Base-by-base conservation (phyloP, 495 filamentous ascomycete genomes). In the Xeromyces bisporus region DNA sequence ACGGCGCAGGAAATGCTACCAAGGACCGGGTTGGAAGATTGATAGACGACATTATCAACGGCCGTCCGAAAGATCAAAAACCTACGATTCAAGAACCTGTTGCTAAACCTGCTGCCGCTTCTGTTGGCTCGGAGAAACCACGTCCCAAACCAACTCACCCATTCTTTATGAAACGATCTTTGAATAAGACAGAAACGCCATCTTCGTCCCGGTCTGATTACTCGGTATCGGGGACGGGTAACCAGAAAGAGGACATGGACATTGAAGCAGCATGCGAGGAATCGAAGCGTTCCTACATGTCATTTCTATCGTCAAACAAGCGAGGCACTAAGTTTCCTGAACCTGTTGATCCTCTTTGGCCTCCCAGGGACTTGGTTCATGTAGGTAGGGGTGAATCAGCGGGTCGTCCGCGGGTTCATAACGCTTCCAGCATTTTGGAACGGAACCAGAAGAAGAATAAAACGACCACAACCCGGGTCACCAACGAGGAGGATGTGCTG, bases 61-160 rank as follows among this genome's bases (percentile, higher is more conserved):
- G 51, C n/a, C 37, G 28, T 21, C 31, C 29, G 23, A 35, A 36
- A 36, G 14, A 40, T 28, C 15, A n/a, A n/a, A n/a, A n/a, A n/a
- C n/a, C n/a, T n/a, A n/a, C n/a, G n/a, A n/a, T n/a, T n/a, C n/a
- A n/a, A n/a, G n/a, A n/a, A n/a, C n/a, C 29, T 10, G 16, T 28
- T 15, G 16, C 31, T 15, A 14, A 26, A 10, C 25, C 15, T 12
- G 26, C 33, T 14, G 10, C 34, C 16, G 15, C 39, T 9, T 26
- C 40, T 26, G 34, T 16, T 23, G 33, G 29, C 24, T 28, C 51
- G 33, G 43, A 53, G 15, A 36, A 33, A 9, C 52, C 49, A 18
- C 51, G 68, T 18, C 32, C 52, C 14, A 91, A 80, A 43, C 36
- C 67, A 2, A 77, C 78, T 0, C 85, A 92, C 55, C 85, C 85